phyloP scores from a whole-genome alignment of 2,329 filamentous ascomycete species.

The Ploettnerulaceae sp. region DNA sequence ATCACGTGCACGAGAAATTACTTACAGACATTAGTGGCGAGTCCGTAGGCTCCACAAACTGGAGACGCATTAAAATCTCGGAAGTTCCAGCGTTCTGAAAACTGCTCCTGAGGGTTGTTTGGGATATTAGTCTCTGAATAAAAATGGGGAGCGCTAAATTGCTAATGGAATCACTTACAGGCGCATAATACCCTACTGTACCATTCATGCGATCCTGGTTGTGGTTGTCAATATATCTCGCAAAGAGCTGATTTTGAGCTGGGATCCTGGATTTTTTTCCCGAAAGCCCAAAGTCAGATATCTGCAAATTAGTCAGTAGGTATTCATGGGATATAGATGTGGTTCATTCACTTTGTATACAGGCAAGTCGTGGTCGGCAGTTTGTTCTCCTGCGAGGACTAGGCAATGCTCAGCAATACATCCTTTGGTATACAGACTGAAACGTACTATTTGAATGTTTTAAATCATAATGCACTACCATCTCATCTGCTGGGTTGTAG shows the following conservation, averaged over 20 bases:
- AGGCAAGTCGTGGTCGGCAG: no score
- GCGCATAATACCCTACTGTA: conserved; percentile 1
- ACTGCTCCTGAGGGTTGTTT: conserved; percentile 5
- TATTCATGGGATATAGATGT: no score
- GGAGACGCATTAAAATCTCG: background rate
- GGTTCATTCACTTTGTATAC: no score
- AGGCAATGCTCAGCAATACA: background rate
- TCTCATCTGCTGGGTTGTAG: background rate
- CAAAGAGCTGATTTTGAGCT: background rate
- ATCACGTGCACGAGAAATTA: no score
- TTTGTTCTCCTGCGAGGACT: no score
- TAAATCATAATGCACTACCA: conserved; percentile 9
- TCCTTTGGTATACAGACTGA: background rate
- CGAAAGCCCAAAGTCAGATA: no score
- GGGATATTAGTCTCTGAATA: background rate
- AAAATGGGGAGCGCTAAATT: no score
- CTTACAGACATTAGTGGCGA: conserved; percentile 8
- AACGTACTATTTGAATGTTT: conserved; percentile 11
- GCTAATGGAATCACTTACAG: background rate
- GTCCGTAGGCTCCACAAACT: conserved; percentile 1
- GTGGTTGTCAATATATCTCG: background rate
- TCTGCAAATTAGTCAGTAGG: no score
- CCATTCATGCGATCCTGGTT: background rate
- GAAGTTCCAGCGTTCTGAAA: conserved; percentile 5
- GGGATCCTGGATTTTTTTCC: background rate